phyloP scores from a whole-genome alignment of 2,329 filamentous ascomycete genomes.

The Colletotrichum sp. region DNA sequence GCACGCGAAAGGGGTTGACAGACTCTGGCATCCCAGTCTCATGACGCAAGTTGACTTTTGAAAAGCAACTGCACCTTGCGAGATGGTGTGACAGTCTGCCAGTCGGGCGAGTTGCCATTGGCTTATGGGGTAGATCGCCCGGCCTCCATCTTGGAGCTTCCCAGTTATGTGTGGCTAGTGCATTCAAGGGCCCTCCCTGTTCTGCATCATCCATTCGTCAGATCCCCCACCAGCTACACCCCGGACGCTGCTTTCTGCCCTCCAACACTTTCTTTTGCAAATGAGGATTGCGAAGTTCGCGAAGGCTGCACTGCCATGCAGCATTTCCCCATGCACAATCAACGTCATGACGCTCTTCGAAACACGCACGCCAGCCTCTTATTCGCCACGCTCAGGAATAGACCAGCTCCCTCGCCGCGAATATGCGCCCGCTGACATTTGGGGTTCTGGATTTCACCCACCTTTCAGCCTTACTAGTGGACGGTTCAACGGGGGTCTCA shows the following conservation, averaged over 20 bases:
- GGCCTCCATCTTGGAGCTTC: conserved; percentile 24
- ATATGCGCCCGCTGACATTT: not conserved
- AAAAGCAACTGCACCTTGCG: conserved; percentile 8
- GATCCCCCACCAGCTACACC: conserved; percentile 14
- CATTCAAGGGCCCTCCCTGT: conserved; percentile 14
- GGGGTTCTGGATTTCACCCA: not conserved
- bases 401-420: not conserved
- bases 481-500: not conserved
- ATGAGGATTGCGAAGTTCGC: conserved; percentile 13
- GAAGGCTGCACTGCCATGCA: not conserved
- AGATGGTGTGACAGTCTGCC: conserved; percentile 20
- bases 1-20: conserved; percentile 8
- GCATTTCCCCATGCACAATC: not conserved
- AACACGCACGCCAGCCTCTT: not conserved
- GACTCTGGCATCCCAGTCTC: conserved; percentile 7
- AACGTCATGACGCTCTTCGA: conserved; percentile 21
- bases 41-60: conserved; percentile 23
- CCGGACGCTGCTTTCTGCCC: not conserved
- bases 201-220: conserved; percentile 23
- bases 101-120: conserved; percentile 14
- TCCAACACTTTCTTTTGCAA: conserved; percentile 15
- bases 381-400: conserved; percentile 10
- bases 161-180: conserved; percentile 19
- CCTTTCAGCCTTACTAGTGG: conserved; percentile 13
- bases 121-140: conserved; percentile 34